These are phyloP conservation scores for Filobasidium floriforme DNA, from an alignment of 768 basidiomycete species.

Conservation along the genomic window DNA sequence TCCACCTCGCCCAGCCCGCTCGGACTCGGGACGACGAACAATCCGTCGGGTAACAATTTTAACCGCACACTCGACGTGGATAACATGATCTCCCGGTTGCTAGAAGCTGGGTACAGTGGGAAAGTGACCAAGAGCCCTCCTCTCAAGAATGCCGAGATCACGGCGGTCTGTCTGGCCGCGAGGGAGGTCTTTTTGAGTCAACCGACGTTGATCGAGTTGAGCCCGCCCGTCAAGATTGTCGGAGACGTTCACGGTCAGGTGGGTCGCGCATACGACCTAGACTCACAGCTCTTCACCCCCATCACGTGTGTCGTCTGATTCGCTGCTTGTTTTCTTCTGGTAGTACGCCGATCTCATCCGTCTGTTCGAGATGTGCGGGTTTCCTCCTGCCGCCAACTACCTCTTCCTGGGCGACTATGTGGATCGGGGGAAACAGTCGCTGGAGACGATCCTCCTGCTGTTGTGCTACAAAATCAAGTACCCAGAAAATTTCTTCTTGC, in stretches of 20 bases:
- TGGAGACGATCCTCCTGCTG: conserved; percentile 93
- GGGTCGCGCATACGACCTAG: conserved; percentile 4
- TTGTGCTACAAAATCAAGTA: conserved; percentile 99
- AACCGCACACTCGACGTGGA: conserved; percentile 66
- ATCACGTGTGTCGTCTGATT: too few species aligned
- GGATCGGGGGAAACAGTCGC: conserved; percentile 94
- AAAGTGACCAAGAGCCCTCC: conserved; percentile 89
- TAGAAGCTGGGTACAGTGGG: conserved; percentile 95
- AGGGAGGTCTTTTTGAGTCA: conserved; percentile 93
- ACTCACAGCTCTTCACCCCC: neutral
- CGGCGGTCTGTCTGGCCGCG: conserved; percentile 85
- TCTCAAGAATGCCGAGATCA: conserved; percentile 91
- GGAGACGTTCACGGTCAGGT: conserved; percentile 95
- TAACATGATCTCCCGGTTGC: conserved; percentile 92
- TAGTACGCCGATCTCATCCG: conserved; percentile 92
- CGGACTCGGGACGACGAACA: conserved; percentile 3
- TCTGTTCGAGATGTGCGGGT: conserved; percentile 98
- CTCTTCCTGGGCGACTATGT: conserved; percentile 99
- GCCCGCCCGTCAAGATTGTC: conserved; percentile 97
- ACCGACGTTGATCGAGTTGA: conserved; percentile 92
- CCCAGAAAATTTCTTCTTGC: conserved; percentile 97
- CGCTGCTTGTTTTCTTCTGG: neutral
- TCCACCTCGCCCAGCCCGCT: conserved; percentile 21
- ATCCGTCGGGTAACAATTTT: neutral
- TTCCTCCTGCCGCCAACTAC: conserved; percentile 93